Evolutionary conservation across 139 green algal species (phyloP).

Genomic region (Zygnema cylindricum): DNA sequence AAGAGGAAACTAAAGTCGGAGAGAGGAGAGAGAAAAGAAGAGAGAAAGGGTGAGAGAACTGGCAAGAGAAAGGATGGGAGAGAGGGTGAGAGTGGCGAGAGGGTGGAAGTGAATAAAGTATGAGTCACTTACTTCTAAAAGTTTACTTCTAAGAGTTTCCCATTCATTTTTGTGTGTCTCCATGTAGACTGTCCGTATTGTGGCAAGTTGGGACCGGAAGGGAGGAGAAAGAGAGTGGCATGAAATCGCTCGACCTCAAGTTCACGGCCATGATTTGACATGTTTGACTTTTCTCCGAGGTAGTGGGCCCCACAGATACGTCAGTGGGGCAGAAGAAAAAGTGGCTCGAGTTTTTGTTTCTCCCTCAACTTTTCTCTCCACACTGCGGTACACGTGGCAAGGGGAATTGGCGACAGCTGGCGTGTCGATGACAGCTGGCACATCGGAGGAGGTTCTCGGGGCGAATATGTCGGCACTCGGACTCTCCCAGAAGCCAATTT

Average conservation of each 20-base stretch:
- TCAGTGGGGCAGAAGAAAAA: constrained; percentile 92
- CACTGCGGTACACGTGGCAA: constrained; percentile 55
- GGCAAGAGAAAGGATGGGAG: no score
- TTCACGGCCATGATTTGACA: constrained; percentile 95
- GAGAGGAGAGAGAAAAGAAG: no score
- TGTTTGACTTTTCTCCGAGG: constrained; percentile 46
- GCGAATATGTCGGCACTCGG: constrained; percentile 77
- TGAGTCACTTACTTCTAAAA: no score
- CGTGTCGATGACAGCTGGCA: background rate
- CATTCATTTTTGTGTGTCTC: background rate
- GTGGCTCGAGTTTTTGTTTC: constrained; percentile 90
- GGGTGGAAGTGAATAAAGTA: no score
- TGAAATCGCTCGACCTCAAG: constrained; percentile 85
- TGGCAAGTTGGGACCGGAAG: constrained; percentile 41
- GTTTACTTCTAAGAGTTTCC: background rate
- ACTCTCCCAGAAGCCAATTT: constrained; percentile 89
- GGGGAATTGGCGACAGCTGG: background rate
- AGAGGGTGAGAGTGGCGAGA: no score
- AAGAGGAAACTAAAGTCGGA: no score
- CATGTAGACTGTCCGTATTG: constrained; percentile 28
- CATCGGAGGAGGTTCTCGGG: constrained; percentile 23
- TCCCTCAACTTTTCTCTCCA: constrained; percentile 74
- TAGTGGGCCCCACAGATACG: constrained; percentile 66
- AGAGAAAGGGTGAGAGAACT: no score
- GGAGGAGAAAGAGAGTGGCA: constrained; percentile 73